Base-by-base conservation (phyloP, 352 stramenopile species). In the Peronospora belbahrii region DNA sequence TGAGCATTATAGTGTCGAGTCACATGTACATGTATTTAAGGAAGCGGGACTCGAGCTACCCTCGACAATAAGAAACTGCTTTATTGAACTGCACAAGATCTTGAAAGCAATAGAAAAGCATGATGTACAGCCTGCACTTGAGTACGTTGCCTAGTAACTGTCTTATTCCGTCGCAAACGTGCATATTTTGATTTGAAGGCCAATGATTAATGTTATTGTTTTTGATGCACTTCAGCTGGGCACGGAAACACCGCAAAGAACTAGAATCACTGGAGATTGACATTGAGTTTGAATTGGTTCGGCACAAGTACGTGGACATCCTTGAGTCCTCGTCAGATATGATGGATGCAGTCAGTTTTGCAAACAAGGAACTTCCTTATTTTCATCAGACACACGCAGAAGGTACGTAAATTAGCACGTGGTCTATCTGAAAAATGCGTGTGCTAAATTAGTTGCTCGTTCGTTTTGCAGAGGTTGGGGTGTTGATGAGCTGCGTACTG, bases 261-360 rank as follows among this genome's bases (percentile, higher is more conserved):
- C 54, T 89, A 27, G 52, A 51, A 15, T 48, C 40, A 18, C 59
- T 85, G 14, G 52, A 71, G 14, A 74, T 87, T 32, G 70, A 87
- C 40, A 73, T 94, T 18, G 81, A 92, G 52, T 94, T 92, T 53
- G 70, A 91, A 43, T 56, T 94, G 3, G 67, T 87, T n/a, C 70
- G 79, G 0, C 65, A 92, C 35, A 81, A 88, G 46, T 94, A 89
- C 47, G 61, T 94, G 17, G 71, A 88, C 23, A 57, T 84, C 13
- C 63, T 90, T 17, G 73, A 87, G 42, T 73, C 44, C 18, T 85
- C 73, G 13, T 54, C 68, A 8, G 62, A 85, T 13, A 74, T 82
- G 15, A 72, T 87, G 59, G 77, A 89, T 18, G 74, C 77, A 13
- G 57, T 89, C 19, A 70, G 68, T 34, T 78, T 89, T 20, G 77